Evolutionary conservation across 768 basidiomycete genomes (phyloP), one percentile per base, ranked within the genome.

Genomic region (Boletales sp.): DNA sequence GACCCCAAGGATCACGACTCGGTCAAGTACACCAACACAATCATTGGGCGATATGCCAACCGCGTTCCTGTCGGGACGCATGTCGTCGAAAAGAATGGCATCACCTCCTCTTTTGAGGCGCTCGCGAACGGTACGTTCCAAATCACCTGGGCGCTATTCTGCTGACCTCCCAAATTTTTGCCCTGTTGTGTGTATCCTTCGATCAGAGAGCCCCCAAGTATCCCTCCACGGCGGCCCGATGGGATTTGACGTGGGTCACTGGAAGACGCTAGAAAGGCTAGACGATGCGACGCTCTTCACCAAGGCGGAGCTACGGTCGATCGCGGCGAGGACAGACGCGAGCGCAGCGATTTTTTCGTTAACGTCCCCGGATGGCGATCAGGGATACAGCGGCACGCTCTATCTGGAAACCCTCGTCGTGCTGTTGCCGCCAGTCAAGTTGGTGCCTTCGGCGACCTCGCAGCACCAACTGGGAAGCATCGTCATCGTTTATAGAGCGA

Each of bases 21-120:
- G 11, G 77, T 84, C 63, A 84, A 82, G 66, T 89, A 89, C 67
- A 81, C 77, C 41, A 88, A 89, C 68, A 80, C 82, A 10, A 74
- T 87, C 60, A 74, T 89, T 44, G 87, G 87, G 28, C 73, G 86
- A 58, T 88, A 87, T 56, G 73, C 84, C 19, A 89, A 89, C 67
- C 77, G 86, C 32, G 72, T 90, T 46, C 83, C 86, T 2, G 80
- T 78, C n/a, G 80, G 80, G 21, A 72, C 67, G 10, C 75, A 83
- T 53, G 46, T 57, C 19, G 55, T 87, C 17, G 74, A 80, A 62
- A 77, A 80, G 63, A 73, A 81, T 31, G 82, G 77, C 3, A 67
- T 80, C 49, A 69, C 60, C 17, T 74, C 77, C 19, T 64, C 75
- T 25, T 70, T 87, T 43, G 72, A 68, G 5, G 71, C 79, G 4